Conservation (phyloP, 1,139 yeast genomes). For the Taphrina populina region DNA sequence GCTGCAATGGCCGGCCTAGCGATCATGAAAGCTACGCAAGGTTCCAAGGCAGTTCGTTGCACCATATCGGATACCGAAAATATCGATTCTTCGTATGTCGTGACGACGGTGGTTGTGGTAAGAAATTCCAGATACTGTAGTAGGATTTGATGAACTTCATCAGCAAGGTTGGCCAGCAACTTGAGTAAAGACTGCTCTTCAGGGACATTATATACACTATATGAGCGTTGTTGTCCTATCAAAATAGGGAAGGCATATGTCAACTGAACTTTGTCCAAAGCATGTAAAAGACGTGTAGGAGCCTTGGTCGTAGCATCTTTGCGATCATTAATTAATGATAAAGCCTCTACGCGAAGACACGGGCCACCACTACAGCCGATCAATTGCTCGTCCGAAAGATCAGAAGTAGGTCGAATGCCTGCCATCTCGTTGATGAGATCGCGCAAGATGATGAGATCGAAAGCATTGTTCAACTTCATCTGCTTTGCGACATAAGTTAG, state of each 20-base stretch:
- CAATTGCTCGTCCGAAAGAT: constrained; percentile 66
- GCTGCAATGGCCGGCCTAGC: constrained; percentile 61
- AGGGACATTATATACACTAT: constrained; percentile 49
- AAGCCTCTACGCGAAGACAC: constrained; percentile 57
- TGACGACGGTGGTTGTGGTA: constrained; percentile 36
- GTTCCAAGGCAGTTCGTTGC: constrained; percentile 54
- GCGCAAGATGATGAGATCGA: constrained; percentile 66
- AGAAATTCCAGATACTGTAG: constrained; percentile 25
- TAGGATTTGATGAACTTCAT: constrained; percentile 29
- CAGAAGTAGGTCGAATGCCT: constrained; percentile 69
- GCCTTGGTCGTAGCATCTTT: constrained; percentile 47
- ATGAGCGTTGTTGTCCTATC: constrained; percentile 55
- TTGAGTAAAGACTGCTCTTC: constrained; percentile 41
- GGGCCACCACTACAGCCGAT: constrained; percentile 66
- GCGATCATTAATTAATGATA: constrained; percentile 62
- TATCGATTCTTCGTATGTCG: constrained; percentile 49
- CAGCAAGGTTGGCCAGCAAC: constrained; percentile 33
- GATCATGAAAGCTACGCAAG: constrained; percentile 72
- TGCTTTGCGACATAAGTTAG: constrained; percentile 63
- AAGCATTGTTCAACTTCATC: constrained; percentile 60
- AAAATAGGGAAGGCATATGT: constrained; percentile 65
- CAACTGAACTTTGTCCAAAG: constrained; percentile 52
- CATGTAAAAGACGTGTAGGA: constrained; percentile 55
- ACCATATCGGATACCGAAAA: constrained; percentile 53
- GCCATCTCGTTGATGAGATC: constrained; percentile 76